phyloP scores from a whole-genome alignment of 2,329 filamentous ascomycete genomes.

The Tolypocladium tropicale region DNA sequence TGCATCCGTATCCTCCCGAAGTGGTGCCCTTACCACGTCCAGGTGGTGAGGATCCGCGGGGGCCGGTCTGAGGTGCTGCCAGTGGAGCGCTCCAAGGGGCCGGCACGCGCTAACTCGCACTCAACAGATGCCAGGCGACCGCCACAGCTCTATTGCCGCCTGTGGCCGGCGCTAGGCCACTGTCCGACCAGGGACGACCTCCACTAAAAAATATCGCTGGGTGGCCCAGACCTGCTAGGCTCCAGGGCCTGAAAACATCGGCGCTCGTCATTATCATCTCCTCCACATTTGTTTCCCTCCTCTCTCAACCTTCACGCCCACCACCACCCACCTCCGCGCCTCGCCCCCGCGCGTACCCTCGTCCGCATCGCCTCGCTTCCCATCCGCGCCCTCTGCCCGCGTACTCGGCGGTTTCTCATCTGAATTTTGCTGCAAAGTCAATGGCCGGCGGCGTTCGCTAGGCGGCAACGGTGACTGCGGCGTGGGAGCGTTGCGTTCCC shows the following conservation, averaged over 20 bases:
- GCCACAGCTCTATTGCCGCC: neutral
- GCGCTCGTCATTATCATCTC: conserved; percentile 1
- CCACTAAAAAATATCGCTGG: neutral
- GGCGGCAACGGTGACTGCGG: conserved; percentile 44
- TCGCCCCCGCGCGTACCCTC: neutral
- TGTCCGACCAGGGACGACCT: neutral
- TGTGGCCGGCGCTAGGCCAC: neutral
- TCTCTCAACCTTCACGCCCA: neutral
- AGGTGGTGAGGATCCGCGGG: neutral
- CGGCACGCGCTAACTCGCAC: neutral
- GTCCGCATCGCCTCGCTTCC: neutral
- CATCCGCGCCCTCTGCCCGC: neutral
- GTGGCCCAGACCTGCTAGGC: neutral
- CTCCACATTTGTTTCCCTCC: neutral
- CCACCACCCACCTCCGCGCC: conserved; percentile 2
- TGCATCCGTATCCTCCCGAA: neutral
- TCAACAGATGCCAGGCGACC: neutral
- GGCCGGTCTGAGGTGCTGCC: neutral
- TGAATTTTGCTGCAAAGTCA: conserved; percentile 25
- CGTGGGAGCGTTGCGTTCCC: conserved; percentile 40
- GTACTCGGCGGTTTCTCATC: conserved; percentile 3
- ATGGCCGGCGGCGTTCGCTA: conserved; percentile 49
- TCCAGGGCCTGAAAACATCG: neutral
- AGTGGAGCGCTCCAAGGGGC: neutral
- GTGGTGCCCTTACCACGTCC: neutral